Conservation (phyloP, 164 flowering plant genomes). For the Protea cynaroides region DNA sequence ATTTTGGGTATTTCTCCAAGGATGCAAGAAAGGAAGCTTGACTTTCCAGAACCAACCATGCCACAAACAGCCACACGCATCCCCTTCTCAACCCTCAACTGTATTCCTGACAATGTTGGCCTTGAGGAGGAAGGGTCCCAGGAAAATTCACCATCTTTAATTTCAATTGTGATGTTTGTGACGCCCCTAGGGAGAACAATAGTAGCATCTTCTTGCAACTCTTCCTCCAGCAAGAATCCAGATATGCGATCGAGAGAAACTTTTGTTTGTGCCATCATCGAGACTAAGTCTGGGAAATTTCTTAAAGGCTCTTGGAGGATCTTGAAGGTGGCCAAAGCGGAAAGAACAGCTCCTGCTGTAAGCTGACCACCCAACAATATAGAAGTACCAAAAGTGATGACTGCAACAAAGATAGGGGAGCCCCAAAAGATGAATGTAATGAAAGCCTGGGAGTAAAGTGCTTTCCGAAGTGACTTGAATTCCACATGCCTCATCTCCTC, state of each 20-base stretch:
- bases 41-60: conserved; percentile 91
- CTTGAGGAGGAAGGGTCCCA: conserved; percentile 79
- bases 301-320: conserved; percentile 96
- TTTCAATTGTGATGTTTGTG: conserved; percentile 66
- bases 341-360: conserved; percentile 89
- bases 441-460: conserved; percentile 92
- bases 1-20: conserved; percentile 96
- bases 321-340: conserved; percentile 94
- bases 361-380: conserved; percentile 75
- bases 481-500: conserved; percentile 87
- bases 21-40: conserved; percentile 91
- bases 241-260: conserved; percentile 91
- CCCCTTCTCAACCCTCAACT: conserved; percentile 68
- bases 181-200: conserved; percentile 56
- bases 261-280: conserved; percentile 97
- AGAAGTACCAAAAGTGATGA: conserved; percentile 78
- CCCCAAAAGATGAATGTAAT: conserved; percentile 93
- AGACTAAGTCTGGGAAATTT: conserved; percentile 91
- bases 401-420: conserved; percentile 90
- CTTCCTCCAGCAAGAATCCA: conserved; percentile 80
- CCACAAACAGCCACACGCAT: conserved; percentile 98
- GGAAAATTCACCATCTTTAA: conserved; percentile 63
- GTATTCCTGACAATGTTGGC: conserved; percentile 66
- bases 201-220: conserved; percentile 84
- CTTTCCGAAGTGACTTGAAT: conserved; percentile 79